Evolutionary conservation across 805 yeast species (phyloP).

Genomic region (Jamesozyma rosinii): DNA sequence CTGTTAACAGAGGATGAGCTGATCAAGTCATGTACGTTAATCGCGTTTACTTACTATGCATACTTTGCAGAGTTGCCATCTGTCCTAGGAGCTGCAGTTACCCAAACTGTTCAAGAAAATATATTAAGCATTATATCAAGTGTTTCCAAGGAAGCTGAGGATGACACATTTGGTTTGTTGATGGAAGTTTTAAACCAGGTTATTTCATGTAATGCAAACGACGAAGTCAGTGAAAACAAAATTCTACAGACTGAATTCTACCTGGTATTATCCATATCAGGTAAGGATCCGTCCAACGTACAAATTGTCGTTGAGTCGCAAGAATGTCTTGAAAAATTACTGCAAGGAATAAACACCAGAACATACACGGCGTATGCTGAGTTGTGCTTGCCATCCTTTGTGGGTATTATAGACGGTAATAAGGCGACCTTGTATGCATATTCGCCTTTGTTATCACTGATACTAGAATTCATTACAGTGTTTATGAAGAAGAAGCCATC

Average conservation of each 20-base stretch:
- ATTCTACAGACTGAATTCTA: slow-evolving; percentile 35
- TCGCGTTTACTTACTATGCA: slow-evolving; percentile 45
- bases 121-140: slow-evolving; percentile 34
- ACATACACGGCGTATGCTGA: slow-evolving; percentile 42
- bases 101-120: slow-evolving; percentile 16
- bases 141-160: slow-evolving; percentile 55
- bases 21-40: slow-evolving; percentile 32
- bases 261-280: slow-evolving; percentile 54
- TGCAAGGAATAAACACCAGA: slow-evolving; percentile 38
- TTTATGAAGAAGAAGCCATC: slow-evolving; percentile 27
- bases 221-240: slow-evolving; percentile 20
- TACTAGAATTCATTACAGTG: slow-evolving; percentile 25
- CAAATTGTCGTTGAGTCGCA: slow-evolving; percentile 58
- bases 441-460: slow-evolving; percentile 41
- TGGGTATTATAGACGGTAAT: slow-evolving; percentile 31
- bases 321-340: slow-evolving; percentile 56
- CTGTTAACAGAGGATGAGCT: slow-evolving; percentile 26
- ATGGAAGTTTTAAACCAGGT: slow-evolving; percentile 52
- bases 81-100: slow-evolving; percentile 15
- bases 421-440: slow-evolving; percentile 34
- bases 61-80: slow-evolving; percentile 31
- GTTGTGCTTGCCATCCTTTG: slow-evolving; percentile 43
- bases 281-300: slow-evolving; percentile 65
- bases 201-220: slow-evolving; percentile 36
- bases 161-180: slow-evolving; percentile 68